Evolutionary conservation across 2,329 filamentous ascomycete species (phyloP).

Genomic region (Scytalidium sp.): DNA sequence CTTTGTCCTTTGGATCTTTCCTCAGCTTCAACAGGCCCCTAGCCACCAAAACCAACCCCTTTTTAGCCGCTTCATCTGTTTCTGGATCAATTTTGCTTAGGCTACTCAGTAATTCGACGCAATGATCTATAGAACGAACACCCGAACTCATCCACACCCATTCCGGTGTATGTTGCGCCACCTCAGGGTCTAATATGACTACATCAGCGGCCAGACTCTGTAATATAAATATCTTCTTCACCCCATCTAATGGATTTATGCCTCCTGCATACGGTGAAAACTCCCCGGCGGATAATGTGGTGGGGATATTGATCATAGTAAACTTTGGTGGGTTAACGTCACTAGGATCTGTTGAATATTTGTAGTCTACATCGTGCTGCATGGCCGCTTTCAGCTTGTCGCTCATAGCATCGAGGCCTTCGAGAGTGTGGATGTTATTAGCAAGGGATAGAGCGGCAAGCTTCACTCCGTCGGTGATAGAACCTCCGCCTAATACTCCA

Average conservation of each 20-base stretch:
- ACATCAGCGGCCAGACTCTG: constrained; percentile 39
- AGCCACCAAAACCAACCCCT: constrained; percentile 38
- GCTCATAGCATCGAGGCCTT: constrained; percentile 11
- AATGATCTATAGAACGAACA: constrained; percentile 52
- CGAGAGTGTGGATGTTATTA: constrained; percentile 11
- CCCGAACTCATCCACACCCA: constrained; percentile 54
- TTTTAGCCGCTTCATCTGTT: constrained; percentile 20
- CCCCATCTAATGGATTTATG: constrained; percentile 21
- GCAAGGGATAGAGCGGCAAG: constrained; percentile 9
- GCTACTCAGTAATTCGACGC: constrained; percentile 49
- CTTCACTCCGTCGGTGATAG: constrained; percentile 20
- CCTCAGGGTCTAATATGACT: constrained; percentile 50
- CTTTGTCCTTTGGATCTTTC: constrained; percentile 31
- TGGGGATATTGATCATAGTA: constrained; percentile 33
- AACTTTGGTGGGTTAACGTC: constrained; percentile 19
- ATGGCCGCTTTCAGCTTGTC: constrained; percentile 5
- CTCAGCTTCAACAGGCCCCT: constrained; percentile 39
- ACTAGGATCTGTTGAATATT: not conserved
- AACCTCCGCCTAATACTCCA: constrained; percentile 17
- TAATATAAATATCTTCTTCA: constrained; percentile 18
- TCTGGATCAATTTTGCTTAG: constrained; percentile 27
- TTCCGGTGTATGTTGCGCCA: constrained; percentile 45
- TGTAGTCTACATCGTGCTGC: not conserved
- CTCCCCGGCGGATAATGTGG: constrained; percentile 34
- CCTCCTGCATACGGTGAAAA: constrained; percentile 34